phyloP scores from a whole-genome alignment of 2,329 filamentous ascomycete genomes.

The Calonectria pauciramosa region DNA sequence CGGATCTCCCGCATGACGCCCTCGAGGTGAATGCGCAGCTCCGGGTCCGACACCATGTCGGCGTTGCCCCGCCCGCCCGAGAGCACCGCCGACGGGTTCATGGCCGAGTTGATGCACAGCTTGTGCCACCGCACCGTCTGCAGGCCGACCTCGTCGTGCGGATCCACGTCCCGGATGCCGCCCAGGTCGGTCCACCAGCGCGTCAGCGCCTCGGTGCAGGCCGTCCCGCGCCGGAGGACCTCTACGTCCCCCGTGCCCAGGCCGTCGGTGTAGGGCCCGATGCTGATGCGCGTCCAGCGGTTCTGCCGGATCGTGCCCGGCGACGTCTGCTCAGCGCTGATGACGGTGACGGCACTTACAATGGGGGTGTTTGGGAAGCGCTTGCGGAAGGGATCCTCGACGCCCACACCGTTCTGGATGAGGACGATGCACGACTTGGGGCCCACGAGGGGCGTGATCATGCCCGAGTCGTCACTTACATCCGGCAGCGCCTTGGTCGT shows the following conservation, averaged over 20 bases:
- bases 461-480: conserved; percentile 70
- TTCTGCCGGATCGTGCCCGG: conserved; percentile 77
- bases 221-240: conserved; percentile 52
- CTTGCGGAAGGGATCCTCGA: conserved; percentile 74
- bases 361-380: conserved; percentile 74
- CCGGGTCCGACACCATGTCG: conserved; percentile 74
- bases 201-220: conserved; percentile 63
- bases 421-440: conserved; percentile 71
- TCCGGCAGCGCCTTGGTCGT: conserved; percentile 80
- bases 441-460: conserved; percentile 72
- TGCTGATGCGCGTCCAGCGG: conserved; percentile 79
- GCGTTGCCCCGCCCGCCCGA: conserved; percentile 75
- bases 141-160: conserved; percentile 74
- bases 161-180: conserved; percentile 74
- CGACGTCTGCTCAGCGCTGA: conserved; percentile 75
- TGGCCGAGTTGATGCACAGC: conserved; percentile 81
- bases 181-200: conserved; percentile 68
- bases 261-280: conserved; percentile 74
- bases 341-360: conserved; percentile 77
- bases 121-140: conserved; percentile 83
- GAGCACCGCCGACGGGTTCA: conserved; percentile 80
- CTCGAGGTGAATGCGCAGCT: conserved; percentile 72
- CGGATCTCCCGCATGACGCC: conserved; percentile 80
- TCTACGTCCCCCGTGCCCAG: conserved; percentile 52
- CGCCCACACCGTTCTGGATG: conserved; percentile 80